Evolutionary conservation across 192 early-diverging fungal genomes (phyloP).

Genomic region (Lobosporangium transversale): DNA sequence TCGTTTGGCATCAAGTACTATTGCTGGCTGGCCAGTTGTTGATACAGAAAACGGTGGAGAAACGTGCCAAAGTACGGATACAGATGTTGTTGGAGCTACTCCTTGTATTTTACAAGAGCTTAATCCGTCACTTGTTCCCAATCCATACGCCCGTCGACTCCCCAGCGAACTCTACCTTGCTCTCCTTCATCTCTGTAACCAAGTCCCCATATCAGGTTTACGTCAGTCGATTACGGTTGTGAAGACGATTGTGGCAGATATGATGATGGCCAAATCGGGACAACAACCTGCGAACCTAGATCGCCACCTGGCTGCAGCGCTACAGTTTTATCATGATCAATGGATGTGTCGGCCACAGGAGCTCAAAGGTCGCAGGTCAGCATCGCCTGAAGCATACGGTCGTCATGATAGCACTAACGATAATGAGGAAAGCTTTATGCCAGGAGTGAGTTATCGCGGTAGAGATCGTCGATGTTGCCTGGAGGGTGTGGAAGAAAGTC

Average conservation of each 20-base stretch:
- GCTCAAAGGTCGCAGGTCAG: neutral
- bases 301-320: slow-evolving; percentile 24
- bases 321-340: slow-evolving; percentile 36
- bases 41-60: too few species aligned
- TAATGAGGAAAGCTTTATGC: neutral
- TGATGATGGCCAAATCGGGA: slow-evolving; percentile 14
- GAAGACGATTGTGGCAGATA: slow-evolving; percentile 30
- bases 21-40: neutral
- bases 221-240: slow-evolving; percentile 12
- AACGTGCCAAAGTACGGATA: too few species aligned
- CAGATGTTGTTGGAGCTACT: neutral
- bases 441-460: too few species aligned
- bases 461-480: too few species aligned
- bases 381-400: too few species aligned
- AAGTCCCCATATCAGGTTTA: slow-evolving; percentile 11
- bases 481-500: neutral
- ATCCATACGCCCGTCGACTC: slow-evolving; percentile 16
- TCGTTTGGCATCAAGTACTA: neutral
- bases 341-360: slow-evolving; percentile 18
- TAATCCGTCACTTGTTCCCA: slow-evolving; percentile 12
- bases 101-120: slow-evolving; percentile 19
- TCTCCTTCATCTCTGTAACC: slow-evolving; percentile 32
- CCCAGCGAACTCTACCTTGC: slow-evolving; percentile 40
- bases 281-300: slow-evolving; percentile 26
- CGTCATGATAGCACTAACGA: too few species aligned